These are phyloP conservation scores for Quercus robur DNA, from an alignment of 306 rosid genomes.

Conservation along the genomic window DNA sequence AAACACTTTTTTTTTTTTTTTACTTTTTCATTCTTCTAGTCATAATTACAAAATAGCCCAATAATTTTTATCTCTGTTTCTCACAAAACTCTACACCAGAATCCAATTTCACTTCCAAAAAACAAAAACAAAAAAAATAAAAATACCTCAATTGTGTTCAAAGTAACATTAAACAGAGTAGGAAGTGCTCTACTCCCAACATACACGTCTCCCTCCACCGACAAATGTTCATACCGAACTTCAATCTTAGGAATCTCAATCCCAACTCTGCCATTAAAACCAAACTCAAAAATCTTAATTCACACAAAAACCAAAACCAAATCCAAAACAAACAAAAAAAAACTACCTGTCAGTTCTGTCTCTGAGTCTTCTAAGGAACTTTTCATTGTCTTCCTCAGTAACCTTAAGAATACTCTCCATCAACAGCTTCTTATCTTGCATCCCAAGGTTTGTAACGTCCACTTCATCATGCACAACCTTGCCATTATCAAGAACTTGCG, in stretches of 20 bases:
- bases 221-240: conserved; percentile 52
- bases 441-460: conserved; percentile 58
- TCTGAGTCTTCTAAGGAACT: conserved; percentile 45
- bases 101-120: not conserved
- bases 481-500: conserved; percentile 54
- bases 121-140: not conserved
- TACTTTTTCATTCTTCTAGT: too few species aligned
- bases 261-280: conserved; percentile 46
- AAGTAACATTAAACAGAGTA: conserved; percentile 50
- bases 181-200: conserved; percentile 85
- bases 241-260: conserved; percentile 75
- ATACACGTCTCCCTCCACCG: conserved; percentile 67
- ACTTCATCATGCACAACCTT: conserved; percentile 43
- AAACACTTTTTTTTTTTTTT: too few species aligned
- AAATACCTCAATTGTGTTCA: conserved; percentile 63
- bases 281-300: not conserved
- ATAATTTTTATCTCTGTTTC: not conserved
- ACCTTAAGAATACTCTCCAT: conserved; percentile 57
- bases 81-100: not conserved
- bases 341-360: conserved; percentile 61
- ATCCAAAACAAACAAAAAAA: not conserved
- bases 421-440: conserved; percentile 52
- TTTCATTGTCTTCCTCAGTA: conserved; percentile 71
- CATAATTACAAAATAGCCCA: too few species aligned
- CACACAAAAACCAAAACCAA: not conserved